phyloP scores from a whole-genome alignment of 2,329 filamentous ascomycete species.

The Fusarium pininemorale region DNA sequence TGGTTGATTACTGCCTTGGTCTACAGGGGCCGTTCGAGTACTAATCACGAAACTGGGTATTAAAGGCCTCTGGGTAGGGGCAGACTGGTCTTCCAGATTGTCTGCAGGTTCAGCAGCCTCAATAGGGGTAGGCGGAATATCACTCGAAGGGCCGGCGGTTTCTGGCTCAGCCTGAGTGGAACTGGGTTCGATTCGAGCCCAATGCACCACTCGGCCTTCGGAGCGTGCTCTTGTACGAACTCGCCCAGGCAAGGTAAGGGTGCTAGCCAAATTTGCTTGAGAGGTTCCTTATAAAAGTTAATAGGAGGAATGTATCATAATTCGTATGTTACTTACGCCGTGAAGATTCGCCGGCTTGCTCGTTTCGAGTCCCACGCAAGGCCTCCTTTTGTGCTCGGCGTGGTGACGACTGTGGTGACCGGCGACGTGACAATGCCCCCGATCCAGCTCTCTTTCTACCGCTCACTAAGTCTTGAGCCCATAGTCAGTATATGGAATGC shows the following conservation, averaged over 20 bases:
- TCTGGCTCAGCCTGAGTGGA: background rate
- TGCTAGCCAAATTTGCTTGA: slow-evolving; percentile 1
- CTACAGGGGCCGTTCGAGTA: slow-evolving; percentile 2
- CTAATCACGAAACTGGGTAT: slow-evolving; percentile 19
- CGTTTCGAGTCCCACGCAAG: background rate
- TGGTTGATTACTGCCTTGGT: background rate
- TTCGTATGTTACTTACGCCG: background rate
- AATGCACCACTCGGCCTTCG: background rate
- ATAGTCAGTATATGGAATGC: background rate
- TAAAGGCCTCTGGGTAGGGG: background rate
- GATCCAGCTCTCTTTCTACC: background rate
- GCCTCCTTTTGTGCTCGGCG: slow-evolving; percentile 1
- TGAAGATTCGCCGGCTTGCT: background rate
- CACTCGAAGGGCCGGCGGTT: background rate
- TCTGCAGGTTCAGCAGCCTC: background rate
- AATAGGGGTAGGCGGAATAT: background rate
- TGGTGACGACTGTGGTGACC: background rate
- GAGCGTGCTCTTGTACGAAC: background rate
- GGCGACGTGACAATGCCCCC: background rate
- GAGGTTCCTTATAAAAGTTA: background rate
- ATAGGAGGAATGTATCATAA: background rate
- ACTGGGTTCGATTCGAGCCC: background rate
- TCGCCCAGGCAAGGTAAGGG: background rate
- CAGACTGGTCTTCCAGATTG: background rate
- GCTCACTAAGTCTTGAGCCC: background rate